A percentile compares a stretch with the other conserved stretches of the same genome.
These are phyloP conservation scores for Myochromella boudieri DNA, from an alignment of 768 basidiomycete species.

Conservation along the genomic window DNA sequence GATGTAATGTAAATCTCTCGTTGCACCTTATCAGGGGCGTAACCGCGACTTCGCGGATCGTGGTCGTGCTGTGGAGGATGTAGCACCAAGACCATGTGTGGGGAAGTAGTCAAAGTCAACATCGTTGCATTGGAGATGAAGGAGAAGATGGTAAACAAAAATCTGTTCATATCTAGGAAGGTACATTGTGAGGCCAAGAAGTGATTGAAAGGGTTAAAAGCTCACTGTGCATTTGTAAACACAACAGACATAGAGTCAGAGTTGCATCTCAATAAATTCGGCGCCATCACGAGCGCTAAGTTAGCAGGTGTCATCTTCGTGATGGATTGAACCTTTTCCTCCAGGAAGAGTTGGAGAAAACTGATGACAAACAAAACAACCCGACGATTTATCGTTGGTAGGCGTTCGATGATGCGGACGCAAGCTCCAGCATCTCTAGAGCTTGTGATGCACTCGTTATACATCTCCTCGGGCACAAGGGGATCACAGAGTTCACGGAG, in stretches of 20 bases:
- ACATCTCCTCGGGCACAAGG: conserved; percentile 87
- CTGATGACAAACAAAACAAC: conserved; percentile 88
- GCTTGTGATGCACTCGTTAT: conserved; percentile 82
- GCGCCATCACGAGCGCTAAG: conserved; percentile 88
- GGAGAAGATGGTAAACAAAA: conserved; percentile 82
- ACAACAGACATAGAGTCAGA: conserved; percentile 88
- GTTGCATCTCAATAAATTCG: conserved; percentile 83
- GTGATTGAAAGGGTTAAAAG: conserved; percentile 15
- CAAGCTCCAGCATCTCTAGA: conserved; percentile 68
- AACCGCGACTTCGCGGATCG: conserved; percentile 57
- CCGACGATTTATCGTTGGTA: conserved; percentile 84
- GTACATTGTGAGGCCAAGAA: conserved; percentile 4
- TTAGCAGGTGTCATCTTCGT: conserved; percentile 93
- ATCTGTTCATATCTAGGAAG: conserved; percentile 75
- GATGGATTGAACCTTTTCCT: conserved; percentile 64
- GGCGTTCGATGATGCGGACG: conserved; percentile 68
- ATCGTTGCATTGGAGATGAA: conserved; percentile 74
- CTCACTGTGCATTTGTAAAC: conserved; percentile 90
- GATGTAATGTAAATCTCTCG: not conserved
- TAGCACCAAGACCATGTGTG: conserved; percentile 76
- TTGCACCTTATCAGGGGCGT: conserved; percentile 35
- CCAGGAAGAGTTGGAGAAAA: conserved; percentile 87
- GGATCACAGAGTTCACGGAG: conserved; percentile 89
- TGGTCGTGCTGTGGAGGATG: conserved; percentile 42
- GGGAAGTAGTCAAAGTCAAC: conserved; percentile 81